phyloP scores from a whole-genome alignment of 2,329 filamentous ascomycete genomes.

The Aspergillus fijiensis region DNA sequence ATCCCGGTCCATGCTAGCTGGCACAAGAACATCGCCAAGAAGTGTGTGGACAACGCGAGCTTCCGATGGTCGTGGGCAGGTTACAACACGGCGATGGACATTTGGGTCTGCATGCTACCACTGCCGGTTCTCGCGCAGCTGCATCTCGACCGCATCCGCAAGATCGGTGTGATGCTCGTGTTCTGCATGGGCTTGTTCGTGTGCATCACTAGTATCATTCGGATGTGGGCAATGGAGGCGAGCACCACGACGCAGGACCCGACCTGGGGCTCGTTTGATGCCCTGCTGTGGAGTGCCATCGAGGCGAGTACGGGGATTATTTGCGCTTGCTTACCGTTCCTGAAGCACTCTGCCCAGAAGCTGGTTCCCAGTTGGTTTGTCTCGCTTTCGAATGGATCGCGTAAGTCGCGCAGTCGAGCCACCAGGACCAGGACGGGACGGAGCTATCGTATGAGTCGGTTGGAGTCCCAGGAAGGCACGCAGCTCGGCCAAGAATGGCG shows the following conservation, averaged over 20 bases:
- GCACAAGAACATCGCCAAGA: constrained; percentile 4
- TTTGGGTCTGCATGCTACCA: constrained; percentile 8
- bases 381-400: neutral
- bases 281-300: constrained; percentile 10
- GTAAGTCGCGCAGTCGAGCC: neutral
- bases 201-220: constrained; percentile 6
- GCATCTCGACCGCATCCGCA: constrained; percentile 2
- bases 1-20: constrained; percentile 5
- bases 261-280: constrained; percentile 7
- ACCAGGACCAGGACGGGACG: neutral
- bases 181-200: constrained; percentile 10
- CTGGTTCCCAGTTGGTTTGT: constrained; percentile 1
- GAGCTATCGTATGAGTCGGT: constrained; percentile 6
- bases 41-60: constrained; percentile 1
- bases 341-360: constrained; percentile 8
- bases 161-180: constrained; percentile 7
- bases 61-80: constrained; percentile 7
- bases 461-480: neutral
- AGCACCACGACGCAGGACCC: constrained; percentile 1
- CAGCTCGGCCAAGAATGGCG: neutral
- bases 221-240: constrained; percentile 9
- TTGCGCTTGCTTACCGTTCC: constrained; percentile 9
- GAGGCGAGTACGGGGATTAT: constrained; percentile 13
- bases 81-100: constrained; percentile 4
- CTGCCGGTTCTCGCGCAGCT: constrained; percentile 3